These are phyloP conservation scores for Obba rivulosa DNA, from an alignment of 768 basidiomycete genomes.

Conservation along the genomic window DNA sequence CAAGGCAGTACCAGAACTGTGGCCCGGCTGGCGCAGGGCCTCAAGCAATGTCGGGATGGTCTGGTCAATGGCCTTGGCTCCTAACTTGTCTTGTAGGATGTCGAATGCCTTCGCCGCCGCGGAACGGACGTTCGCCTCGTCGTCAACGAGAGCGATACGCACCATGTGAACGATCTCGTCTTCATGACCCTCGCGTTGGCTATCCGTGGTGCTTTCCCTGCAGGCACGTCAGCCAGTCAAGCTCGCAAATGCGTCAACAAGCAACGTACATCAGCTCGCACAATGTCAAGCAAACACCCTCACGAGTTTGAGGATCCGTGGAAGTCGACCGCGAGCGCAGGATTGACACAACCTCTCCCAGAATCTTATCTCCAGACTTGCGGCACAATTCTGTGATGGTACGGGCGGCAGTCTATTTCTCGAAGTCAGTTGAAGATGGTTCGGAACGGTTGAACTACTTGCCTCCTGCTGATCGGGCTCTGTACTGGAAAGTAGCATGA, in stretches of 20 bases:
- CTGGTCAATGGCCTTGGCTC: slow-evolving; percentile 88
- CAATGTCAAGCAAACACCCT: slow-evolving; percentile 85
- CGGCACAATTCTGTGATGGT: slow-evolving; percentile 87
- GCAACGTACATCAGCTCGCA: slow-evolving; percentile 77
- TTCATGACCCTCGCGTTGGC: slow-evolving; percentile 83
- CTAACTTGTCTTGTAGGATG: slow-evolving; percentile 86
- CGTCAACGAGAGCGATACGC: slow-evolving; percentile 81
- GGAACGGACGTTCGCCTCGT: slow-evolving; percentile 75
- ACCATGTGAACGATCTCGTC: slow-evolving; percentile 85
- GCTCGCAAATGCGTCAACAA: neutral
- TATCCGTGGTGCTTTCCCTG: slow-evolving; percentile 80
- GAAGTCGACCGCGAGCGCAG: slow-evolving; percentile 64
- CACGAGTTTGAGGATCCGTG: slow-evolving; percentile 55
- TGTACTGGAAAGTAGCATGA: slow-evolving; percentile 71
- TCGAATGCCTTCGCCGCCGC: slow-evolving; percentile 92
- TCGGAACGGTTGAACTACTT: slow-evolving; percentile 9
- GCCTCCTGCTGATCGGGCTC: slow-evolving; percentile 92
- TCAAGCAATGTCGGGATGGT: slow-evolving; percentile 94
- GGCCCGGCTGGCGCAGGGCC: slow-evolving; percentile 89
- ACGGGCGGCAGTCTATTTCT: slow-evolving; percentile 71
- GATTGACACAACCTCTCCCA: slow-evolving; percentile 79
- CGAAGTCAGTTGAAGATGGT: no score
- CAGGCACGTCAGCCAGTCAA: slow-evolving; percentile 6
- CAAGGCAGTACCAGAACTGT: slow-evolving; percentile 91
- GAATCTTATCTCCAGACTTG: slow-evolving; percentile 90